Conservation (phyloP, 2,329 filamentous ascomycete species). For the Venturia pyrina region DNA sequence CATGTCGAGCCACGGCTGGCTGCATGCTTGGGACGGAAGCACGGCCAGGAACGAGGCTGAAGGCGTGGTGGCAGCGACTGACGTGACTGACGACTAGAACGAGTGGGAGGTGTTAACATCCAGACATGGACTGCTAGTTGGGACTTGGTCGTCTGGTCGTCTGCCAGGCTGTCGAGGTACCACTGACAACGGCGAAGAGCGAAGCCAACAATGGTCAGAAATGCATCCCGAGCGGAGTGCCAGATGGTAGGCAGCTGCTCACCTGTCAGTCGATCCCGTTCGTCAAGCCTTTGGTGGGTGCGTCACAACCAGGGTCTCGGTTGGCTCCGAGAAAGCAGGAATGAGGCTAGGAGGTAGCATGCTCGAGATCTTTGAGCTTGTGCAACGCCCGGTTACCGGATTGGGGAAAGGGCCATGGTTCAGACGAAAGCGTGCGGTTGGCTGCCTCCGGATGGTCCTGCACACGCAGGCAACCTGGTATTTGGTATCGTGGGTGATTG, state of each 20-base stretch:
- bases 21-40: constrained; percentile 2
- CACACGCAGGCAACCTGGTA: constrained; percentile 3
- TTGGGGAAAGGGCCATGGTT: not conserved
- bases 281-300: not conserved
- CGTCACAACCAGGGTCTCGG: not conserved
- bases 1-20: not conserved
- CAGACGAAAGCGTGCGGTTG: not conserved
- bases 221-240: not conserved
- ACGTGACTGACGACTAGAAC: not conserved
- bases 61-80: not conserved
- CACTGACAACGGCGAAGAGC: not conserved
- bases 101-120: not conserved
- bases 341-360: not conserved
- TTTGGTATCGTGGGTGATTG: not conserved
- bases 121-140: not conserved
- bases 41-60: constrained; percentile 4
- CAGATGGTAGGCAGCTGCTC: not conserved
- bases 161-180: not conserved
- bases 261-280: not conserved
- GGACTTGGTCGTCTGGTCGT: not conserved
- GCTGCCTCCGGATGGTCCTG: not conserved
- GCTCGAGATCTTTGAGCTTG: not conserved
- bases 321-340: not conserved
- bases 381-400: not conserved
- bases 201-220: not conserved